phyloP scores from a whole-genome alignment of 495 filamentous ascomycete species.

The Neurospora pannonica region DNA sequence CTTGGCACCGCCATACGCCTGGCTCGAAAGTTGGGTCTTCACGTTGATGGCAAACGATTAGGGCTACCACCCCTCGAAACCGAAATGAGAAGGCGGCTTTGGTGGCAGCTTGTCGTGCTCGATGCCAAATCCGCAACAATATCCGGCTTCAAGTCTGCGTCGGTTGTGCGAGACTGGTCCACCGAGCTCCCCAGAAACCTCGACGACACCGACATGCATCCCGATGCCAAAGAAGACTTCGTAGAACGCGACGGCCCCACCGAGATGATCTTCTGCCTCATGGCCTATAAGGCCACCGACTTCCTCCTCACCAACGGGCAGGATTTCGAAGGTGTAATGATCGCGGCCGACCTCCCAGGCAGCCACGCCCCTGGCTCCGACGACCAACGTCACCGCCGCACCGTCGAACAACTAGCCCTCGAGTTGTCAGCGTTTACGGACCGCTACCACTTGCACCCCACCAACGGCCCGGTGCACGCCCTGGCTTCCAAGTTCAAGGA shows the following conservation, averaged over 20 bases:
- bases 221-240: conserved; percentile 44
- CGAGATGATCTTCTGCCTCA: conserved; percentile 60
- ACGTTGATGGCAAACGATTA: conserved; percentile 59
- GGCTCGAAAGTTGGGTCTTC: conserved; percentile 65
- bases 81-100: conserved; percentile 59
- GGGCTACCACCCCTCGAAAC: conserved; percentile 56
- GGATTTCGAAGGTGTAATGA: conserved; percentile 33
- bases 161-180: conserved; percentile 36
- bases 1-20: conserved; percentile 52
- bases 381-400: conserved; percentile 39
- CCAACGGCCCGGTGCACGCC: conserved; percentile 51
- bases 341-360: conserved; percentile 25
- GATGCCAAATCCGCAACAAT: conserved; percentile 50
- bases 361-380: conserved; percentile 11
- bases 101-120: conserved; percentile 66
- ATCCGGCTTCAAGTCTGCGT: conserved; percentile 53
- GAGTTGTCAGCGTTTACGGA: conserved; percentile 40
- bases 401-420: conserved; percentile 35
- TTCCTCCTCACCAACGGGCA: conserved; percentile 35
- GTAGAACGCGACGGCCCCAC: conserved; percentile 48
- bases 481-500: conserved; percentile 39
- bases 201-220: conserved; percentile 50
- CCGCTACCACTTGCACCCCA: conserved; percentile 44
- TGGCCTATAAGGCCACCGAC: conserved; percentile 41
- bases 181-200: conserved; percentile 44